Evolutionary conservation across 176 grass and related monocot species (phyloP), one percentile per base, ranked within the genome.

Genomic region (Juncus inflexus): DNA sequence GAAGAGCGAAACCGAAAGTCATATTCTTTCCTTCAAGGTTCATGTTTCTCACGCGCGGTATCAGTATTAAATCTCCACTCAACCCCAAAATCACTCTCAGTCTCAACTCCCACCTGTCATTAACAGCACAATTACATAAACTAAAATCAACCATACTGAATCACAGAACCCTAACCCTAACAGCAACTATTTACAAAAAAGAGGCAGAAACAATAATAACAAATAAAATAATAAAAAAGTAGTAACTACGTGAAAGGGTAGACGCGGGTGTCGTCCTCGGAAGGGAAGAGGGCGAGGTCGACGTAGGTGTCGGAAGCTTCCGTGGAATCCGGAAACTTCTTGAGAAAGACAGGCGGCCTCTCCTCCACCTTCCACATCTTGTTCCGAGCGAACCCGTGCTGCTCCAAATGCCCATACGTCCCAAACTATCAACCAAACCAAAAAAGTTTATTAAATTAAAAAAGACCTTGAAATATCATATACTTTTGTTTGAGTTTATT

Each of bases 381-480:
- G 55, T 87, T 90, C 69, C 83, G 87, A 55, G 84, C 87, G 68
- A 96, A 96, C 63, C 84, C 91, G 84, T 96, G 86, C 73, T 86
- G 77, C 69, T 96, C 91, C 76, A 90, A 81, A 84, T 61, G 86
- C 67, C 91, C 87, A 82, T 89, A 79, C 59, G 73, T 66, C 76
- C 85, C 89, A 84, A 99, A 92, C 88, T 99, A 85, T 84, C 90
- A 55, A 52, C 3, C 16, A 49, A 52, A 40, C 64, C 19, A 1
- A 28, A 28, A 28, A 28, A 28, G 0, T 28, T 28, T 28, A 28
- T 28, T 28, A 28, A 28, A 28, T 28, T 1, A 28, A 28, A 28
- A 28, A 28, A 28, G 1, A 28, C 19, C 19, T 28, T 28, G 19
- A 28, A 28, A 1, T 28, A 28, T 28, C 19, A 28, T 28, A 28